Evolutionary conservation across 768 basidiomycete genomes (phyloP).

Genomic region (Paxillus involutus): DNA sequence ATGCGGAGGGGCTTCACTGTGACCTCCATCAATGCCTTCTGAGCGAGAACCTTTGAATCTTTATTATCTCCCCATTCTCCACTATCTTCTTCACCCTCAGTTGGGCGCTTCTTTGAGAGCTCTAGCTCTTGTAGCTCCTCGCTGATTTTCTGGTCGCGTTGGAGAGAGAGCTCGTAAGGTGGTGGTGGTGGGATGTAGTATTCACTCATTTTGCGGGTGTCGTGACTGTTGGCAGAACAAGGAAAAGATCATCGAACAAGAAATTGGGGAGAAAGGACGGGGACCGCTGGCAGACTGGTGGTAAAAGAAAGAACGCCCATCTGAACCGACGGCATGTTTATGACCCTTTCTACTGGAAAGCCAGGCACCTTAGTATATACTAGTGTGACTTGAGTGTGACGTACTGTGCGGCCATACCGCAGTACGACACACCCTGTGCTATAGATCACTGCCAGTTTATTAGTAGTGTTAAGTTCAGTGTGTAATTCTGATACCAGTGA

Average conservation of each 20-base stretch:
- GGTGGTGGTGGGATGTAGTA: conserved; percentile 36
- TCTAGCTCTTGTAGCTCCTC: conserved; percentile 16
- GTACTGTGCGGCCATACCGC: no score
- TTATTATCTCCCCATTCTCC: conserved; percentile 20
- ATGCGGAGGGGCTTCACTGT: conserved; percentile 4
- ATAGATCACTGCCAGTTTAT: not conserved
- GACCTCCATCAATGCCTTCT: conserved; percentile 3
- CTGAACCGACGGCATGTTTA: no score
- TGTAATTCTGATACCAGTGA: not conserved
- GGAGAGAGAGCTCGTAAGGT: conserved; percentile 39
- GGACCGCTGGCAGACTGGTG: not conserved
- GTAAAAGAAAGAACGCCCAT: no score
- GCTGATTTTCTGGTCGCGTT: conserved; percentile 53
- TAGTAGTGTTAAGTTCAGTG: not conserved
- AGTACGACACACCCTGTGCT: no score
- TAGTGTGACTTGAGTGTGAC: no score
- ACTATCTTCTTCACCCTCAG: conserved; percentile 11
- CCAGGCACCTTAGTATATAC: no score
- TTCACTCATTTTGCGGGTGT: conserved; percentile 19
- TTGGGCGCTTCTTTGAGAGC: conserved; percentile 9
- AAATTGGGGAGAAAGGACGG: not conserved
- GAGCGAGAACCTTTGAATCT: conserved; percentile 3
- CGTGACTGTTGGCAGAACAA: not conserved
- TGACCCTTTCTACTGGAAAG: no score
- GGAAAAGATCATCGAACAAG: conserved; percentile 1